Evolutionary conservation across 768 basidiomycete species (phyloP).

Genomic region (Suillus cothurnatus): DNA sequence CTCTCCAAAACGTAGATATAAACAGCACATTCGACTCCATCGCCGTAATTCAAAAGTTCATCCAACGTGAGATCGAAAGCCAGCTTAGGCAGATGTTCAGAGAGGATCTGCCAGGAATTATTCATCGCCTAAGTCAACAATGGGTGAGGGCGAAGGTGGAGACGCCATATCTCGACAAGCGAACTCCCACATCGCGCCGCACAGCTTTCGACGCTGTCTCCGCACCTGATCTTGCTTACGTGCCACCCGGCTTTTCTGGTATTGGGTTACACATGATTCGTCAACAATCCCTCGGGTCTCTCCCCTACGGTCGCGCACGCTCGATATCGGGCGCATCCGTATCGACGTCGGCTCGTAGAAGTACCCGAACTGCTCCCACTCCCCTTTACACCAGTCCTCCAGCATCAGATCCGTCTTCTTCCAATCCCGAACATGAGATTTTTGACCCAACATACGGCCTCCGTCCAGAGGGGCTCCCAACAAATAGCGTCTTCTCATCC

Average conservation of each 20-base stretch:
- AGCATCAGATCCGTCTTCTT: slow-evolving; percentile 25
- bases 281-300: slow-evolving; percentile 24
- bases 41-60: slow-evolving; percentile 96
- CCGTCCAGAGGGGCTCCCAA: slow-evolving; percentile 87
- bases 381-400: slow-evolving; percentile 22
- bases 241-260: slow-evolving; percentile 19
- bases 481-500: slow-evolving; percentile 77
- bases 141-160: slow-evolving; percentile 96
- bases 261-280: slow-evolving; percentile 24
- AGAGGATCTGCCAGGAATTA: slow-evolving; percentile 95
- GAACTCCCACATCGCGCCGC: slow-evolving; percentile 38
- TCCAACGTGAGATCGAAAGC: slow-evolving; percentile 96
- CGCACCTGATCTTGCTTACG: slow-evolving; percentile 41
- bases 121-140: slow-evolving; percentile 92
- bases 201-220: slow-evolving; percentile 42
- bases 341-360: slow-evolving; percentile 33
- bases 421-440: slow-evolving; percentile 63
- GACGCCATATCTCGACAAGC: slow-evolving; percentile 77
- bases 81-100: slow-evolving; percentile 98
- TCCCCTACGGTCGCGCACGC: slow-evolving; percentile 35
- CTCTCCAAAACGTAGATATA: slow-evolving; percentile 96
- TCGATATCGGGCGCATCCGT: slow-evolving; percentile 45
- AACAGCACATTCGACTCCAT: slow-evolving; percentile 98
- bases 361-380: slow-evolving; percentile 20
- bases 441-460: slow-evolving; percentile 97